Evolutionary conservation across 805 yeast species (phyloP).

Genomic region (Scheffersomyces spartinae): DNA sequence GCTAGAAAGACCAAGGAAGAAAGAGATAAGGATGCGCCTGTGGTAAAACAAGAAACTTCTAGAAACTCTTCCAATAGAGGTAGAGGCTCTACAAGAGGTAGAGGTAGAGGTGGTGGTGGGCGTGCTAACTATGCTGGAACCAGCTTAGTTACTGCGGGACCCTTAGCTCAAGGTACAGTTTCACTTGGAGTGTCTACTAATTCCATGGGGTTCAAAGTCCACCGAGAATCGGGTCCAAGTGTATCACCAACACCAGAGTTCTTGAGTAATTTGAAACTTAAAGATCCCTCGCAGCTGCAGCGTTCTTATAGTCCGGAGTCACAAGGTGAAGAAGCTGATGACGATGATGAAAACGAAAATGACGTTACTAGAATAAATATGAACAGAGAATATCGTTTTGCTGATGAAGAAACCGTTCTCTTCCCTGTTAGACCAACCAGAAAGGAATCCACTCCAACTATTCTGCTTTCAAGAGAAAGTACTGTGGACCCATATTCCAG

Average conservation of each 20-base stretch:
- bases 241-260: conserved; percentile 32
- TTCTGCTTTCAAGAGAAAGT: background rate
- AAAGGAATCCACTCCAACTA: conserved; percentile 18
- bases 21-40: conserved; percentile 67
- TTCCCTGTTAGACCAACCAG: conserved; percentile 67
- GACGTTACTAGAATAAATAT: conserved; percentile 44
- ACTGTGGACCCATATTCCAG: background rate
- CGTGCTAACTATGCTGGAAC: conserved; percentile 36
- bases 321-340: conserved; percentile 10
- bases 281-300: conserved; percentile 7
- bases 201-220: conserved; percentile 21
- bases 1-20: conserved; percentile 78
- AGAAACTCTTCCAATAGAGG: conserved; percentile 14
- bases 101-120: conserved; percentile 21
- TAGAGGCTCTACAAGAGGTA: conserved; percentile 18
- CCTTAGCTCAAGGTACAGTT: conserved; percentile 56
- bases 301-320: conserved; percentile 5
- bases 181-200: too few species aligned
- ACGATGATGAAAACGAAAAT: conserved; percentile 31
- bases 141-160: conserved; percentile 61
- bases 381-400: conserved; percentile 47
- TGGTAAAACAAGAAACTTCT: conserved; percentile 22
- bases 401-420: conserved; percentile 39
- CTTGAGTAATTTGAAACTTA: conserved; percentile 22
- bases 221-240: conserved; percentile 9